Evolutionary conservation across 2,329 filamentous ascomycete species (phyloP).

Genomic region (Venturia asperata): DNA sequence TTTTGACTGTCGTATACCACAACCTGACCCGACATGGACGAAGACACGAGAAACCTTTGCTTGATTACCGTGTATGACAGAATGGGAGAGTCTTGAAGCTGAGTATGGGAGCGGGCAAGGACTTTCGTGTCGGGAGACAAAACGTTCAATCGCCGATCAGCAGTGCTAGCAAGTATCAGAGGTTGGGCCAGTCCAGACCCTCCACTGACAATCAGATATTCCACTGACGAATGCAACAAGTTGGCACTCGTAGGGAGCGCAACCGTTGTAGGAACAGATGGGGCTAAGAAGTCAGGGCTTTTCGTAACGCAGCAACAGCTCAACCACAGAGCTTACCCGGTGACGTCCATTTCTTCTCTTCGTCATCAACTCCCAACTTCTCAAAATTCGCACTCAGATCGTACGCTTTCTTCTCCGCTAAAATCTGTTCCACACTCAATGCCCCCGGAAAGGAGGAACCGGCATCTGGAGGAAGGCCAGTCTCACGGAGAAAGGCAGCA

Average conservation of each 20-base stretch:
- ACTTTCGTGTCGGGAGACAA: constrained; percentile 33
- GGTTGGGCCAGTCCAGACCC: constrained; percentile 17
- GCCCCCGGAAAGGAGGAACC: constrained; percentile 35
- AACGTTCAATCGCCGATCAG: constrained; percentile 41
- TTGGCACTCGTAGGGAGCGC: constrained; percentile 45
- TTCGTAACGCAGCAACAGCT: background rate
- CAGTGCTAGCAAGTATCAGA: constrained; percentile 32
- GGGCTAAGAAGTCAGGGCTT: constrained; percentile 31
- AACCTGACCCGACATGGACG: constrained; percentile 54
- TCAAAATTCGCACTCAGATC: constrained; percentile 51
- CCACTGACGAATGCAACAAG: constrained; percentile 44
- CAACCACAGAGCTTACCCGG: constrained; percentile 35
- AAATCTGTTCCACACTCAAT: constrained; percentile 51
- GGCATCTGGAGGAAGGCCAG: constrained; percentile 45
- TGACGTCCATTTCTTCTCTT: constrained; percentile 38
- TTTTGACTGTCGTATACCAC: constrained; percentile 39
- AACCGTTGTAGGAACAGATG: constrained; percentile 38
- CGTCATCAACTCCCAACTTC: constrained; percentile 43
- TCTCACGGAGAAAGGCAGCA: constrained; percentile 51
- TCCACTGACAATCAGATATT: constrained; percentile 23
- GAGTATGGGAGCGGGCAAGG: constrained; percentile 32
- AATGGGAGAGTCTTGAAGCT: constrained; percentile 46
- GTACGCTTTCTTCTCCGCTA: constrained; percentile 54
- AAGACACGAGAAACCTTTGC: constrained; percentile 43
- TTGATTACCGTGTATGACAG: constrained; percentile 43